Conservation (phyloP, 2,329 filamentous ascomycete genomes). For the Trichoderma afroharzianum region DNA sequence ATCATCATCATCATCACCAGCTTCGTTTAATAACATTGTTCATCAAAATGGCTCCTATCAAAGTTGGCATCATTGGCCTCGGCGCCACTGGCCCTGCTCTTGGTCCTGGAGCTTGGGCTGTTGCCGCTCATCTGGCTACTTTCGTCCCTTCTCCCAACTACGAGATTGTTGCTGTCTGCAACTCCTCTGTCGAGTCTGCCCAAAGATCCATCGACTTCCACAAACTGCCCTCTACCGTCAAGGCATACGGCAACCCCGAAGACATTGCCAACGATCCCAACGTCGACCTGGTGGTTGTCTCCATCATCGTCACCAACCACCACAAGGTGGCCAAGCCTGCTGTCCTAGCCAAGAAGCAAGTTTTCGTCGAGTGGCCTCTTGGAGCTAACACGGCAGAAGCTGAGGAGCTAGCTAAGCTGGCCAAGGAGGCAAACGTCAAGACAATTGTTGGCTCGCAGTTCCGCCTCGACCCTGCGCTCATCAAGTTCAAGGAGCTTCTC, state of each 20-base stretch:
- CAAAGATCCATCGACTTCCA: slow-evolving; percentile 40
- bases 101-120: slow-evolving; percentile 41
- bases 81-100: background rate
- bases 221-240: slow-evolving; percentile 36
- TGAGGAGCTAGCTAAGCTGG: slow-evolving; percentile 37
- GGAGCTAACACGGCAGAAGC: slow-evolving; percentile 37
- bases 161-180: slow-evolving; percentile 46
- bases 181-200: slow-evolving; percentile 42
- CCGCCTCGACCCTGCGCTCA: slow-evolving; percentile 36
- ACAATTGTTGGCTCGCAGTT: slow-evolving; percentile 48
- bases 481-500: slow-evolving; percentile 20
- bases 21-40: background rate
- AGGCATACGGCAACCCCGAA: slow-evolving; percentile 44
- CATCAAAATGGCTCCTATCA: slow-evolving; percentile 21
- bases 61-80: slow-evolving; percentile 24
- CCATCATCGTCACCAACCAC: slow-evolving; percentile 48
- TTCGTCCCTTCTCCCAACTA: slow-evolving; percentile 38
- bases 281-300: slow-evolving; percentile 51
- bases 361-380: slow-evolving; percentile 55
- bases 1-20: background rate
- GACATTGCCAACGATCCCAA: slow-evolving; percentile 43
- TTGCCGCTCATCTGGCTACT: slow-evolving; percentile 48
- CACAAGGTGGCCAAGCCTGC: slow-evolving; percentile 27
- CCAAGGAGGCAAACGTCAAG: slow-evolving; percentile 29
- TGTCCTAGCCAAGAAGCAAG: slow-evolving; percentile 44